A percentile compares a stretch with the other conserved stretches of the same genome.
Evolutionary conservation across 306 rosid genomes (phyloP).

Genomic region (Glycine tomentella): DNA sequence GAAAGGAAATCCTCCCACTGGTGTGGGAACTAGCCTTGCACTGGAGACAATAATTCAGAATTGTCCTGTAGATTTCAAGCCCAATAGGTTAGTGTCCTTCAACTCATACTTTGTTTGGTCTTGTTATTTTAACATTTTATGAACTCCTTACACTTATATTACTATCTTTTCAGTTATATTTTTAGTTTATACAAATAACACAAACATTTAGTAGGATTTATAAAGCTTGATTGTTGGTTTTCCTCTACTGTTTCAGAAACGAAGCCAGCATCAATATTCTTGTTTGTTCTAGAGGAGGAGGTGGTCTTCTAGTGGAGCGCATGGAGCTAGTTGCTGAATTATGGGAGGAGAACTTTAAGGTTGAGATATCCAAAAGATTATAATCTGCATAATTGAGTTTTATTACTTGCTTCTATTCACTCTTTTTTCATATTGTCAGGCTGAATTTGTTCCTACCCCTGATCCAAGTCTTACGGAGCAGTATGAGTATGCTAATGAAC

Average conservation of each 20-base stretch:
- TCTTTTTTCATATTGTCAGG: conserved; percentile 62
- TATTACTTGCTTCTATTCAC: conserved; percentile 45
- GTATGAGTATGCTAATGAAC: conserved; percentile 94
- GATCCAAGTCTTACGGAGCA: conserved; percentile 98
- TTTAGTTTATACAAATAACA: conserved; percentile 17
- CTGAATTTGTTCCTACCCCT: conserved; percentile 78
- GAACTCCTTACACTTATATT: conserved; percentile 21
- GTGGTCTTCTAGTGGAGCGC: conserved; percentile 84
- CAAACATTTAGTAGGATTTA: neutral
- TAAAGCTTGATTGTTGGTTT: conserved; percentile 26
- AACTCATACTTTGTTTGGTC: conserved; percentile 35
- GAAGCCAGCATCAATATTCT: conserved; percentile 73
- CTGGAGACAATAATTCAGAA: conserved; percentile 89
- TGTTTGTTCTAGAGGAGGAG: conserved; percentile 97
- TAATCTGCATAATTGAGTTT: conserved; percentile 34
- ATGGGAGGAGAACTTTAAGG: conserved; percentile 92
- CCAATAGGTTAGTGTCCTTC: conserved; percentile 64
- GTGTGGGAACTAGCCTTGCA: conserved; percentile 93
- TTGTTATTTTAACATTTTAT: conserved; percentile 36
- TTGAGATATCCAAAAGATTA: conserved; percentile 44
- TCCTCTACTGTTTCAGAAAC: conserved; percentile 59
- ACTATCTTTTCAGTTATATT: conserved; percentile 19
- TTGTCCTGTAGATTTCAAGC: conserved; percentile 69
- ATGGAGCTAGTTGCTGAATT: conserved; percentile 91
- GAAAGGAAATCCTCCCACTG: conserved; percentile 85